Conservation (phyloP, 2,329 filamentous ascomycete genomes). For the Ceratocystiopsis sp. region DNA sequence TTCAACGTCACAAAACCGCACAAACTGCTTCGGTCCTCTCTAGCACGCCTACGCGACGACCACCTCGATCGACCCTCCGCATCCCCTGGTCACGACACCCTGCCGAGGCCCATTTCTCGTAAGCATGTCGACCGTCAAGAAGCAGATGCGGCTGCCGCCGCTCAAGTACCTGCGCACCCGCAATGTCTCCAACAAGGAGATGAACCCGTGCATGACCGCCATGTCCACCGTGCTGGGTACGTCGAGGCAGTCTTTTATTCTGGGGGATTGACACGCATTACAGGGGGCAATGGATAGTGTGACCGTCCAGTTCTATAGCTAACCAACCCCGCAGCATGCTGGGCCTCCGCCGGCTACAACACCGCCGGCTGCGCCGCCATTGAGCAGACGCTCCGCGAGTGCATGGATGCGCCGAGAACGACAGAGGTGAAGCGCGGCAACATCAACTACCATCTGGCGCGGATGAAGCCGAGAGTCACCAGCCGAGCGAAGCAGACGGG, state of each 20-base stretch:
- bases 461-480: constrained; percentile 59
- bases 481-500: constrained; percentile 30
- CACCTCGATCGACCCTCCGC: background rate
- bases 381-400: constrained; percentile 42
- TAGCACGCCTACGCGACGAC: background rate
- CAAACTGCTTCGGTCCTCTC: background rate
- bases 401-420: constrained; percentile 63
- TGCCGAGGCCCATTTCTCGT: background rate
- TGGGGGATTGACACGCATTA: too few relatives aligned
- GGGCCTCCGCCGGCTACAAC: constrained; percentile 63
- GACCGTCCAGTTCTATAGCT: background rate
- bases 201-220: constrained; percentile 36
- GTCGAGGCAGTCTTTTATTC: constrained; percentile 9
- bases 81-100: too few relatives aligned
- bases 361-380: constrained; percentile 39
- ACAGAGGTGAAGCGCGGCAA: constrained; percentile 41
- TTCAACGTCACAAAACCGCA: background rate
- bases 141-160: constrained; percentile 40
- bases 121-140: constrained; percentile 27
- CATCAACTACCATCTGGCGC: constrained; percentile 82
- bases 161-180: constrained; percentile 36
- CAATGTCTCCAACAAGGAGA: constrained; percentile 29
- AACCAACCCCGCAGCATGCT: constrained; percentile 44
- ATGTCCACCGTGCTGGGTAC: constrained; percentile 42
- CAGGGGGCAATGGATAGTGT: too few relatives aligned